Evolutionary conservation across 306 rosid genomes (phyloP).

Genomic region (Trichosanthes truncata): DNA sequence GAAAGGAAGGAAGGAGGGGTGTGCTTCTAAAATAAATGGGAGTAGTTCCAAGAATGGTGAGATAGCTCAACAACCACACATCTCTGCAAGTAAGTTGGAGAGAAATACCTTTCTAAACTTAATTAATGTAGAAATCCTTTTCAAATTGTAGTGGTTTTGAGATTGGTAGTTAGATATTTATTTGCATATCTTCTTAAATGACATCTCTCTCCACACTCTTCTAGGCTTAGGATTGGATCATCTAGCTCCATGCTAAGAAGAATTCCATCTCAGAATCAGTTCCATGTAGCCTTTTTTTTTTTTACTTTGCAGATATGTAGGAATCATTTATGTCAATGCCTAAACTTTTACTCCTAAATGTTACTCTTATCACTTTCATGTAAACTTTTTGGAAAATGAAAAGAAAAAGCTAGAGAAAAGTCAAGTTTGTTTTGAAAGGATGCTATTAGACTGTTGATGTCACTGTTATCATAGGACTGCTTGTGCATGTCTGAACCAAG

Average conservation of each 20-base stretch:
- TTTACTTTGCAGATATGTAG: neutral
- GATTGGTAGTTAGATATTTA: neutral
- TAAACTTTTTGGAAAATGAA: neutral
- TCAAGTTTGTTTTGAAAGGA: neutral
- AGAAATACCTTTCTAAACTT: neutral
- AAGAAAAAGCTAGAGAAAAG: neutral
- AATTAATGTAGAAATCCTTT: neutral
- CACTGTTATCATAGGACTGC: neutral
- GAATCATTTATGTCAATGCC: neutral
- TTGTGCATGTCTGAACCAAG: neutral
- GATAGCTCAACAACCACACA: slow-evolving; percentile 41
- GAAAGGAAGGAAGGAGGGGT: slow-evolving; percentile 27
- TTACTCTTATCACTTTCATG: neutral
- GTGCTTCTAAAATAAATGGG: slow-evolving; percentile 24
- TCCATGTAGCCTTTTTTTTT: neutral
- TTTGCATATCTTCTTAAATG: neutral
- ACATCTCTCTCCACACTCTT: neutral
- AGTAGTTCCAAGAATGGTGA: slow-evolving; percentile 22
- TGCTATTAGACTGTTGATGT: neutral
- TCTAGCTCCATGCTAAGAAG: neutral
- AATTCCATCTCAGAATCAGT: neutral
- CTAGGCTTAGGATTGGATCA: neutral
- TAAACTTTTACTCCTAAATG: neutral
- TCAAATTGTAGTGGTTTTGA: slow-evolving; percentile 5
- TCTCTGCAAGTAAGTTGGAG: neutral